Conservation (phyloP, 2,329 filamentous ascomycete species). For the Colletotrichum phormii region DNA sequence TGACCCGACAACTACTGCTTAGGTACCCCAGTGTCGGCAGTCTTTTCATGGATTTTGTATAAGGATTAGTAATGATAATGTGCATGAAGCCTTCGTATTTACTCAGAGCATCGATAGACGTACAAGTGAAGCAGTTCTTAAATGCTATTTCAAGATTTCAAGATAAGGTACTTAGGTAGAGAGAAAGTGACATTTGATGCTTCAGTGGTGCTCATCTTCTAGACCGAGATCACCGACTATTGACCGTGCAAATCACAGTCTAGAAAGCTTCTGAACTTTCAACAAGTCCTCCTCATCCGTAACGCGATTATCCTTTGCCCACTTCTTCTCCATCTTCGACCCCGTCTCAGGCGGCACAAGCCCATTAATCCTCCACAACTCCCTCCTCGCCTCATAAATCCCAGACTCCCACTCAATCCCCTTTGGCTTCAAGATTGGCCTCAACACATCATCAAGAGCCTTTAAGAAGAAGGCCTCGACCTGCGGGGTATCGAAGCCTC, state of each 20-base stretch:
- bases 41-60: background rate
- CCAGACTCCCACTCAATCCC: conserved; percentile 23
- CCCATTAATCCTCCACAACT: conserved; percentile 20
- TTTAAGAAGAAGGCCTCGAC: conserved; percentile 1
- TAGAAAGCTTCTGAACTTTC: background rate
- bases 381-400: conserved; percentile 19
- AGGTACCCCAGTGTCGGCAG: too few relatives aligned
- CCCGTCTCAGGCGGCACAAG: background rate
- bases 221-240: too few relatives aligned
- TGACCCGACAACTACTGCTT: background rate
- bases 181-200: too few relatives aligned
- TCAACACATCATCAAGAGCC: conserved; percentile 4
- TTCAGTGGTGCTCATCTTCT: too few relatives aligned
- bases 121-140: too few relatives aligned
- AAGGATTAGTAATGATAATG: background rate
- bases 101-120: too few relatives aligned
- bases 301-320: background rate
- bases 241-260: background rate
- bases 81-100: background rate
- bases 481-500: conserved; percentile 7
- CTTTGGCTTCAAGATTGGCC: conserved; percentile 11
- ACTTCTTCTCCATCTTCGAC: conserved; percentile 13
- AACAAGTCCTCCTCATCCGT: background rate
- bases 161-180: too few relatives aligned
- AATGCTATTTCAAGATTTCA: too few relatives aligned